Evolutionary conservation across 257 asterid genomes (phyloP), one percentile per base, ranked within the genome.

Genomic region (Phtheirospermum japonicum): DNA sequence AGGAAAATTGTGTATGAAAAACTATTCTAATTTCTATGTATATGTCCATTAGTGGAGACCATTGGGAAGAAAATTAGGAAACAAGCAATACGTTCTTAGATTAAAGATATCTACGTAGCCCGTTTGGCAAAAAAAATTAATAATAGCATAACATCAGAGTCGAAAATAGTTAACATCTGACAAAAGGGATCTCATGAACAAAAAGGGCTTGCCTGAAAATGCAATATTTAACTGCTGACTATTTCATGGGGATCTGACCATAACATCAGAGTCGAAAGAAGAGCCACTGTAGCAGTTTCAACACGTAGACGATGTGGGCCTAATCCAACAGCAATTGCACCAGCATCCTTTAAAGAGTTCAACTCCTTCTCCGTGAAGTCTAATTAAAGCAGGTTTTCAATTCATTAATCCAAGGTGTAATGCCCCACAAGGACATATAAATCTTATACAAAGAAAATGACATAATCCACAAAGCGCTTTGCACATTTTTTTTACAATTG

Each of bases 251-350:
- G 68, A 74, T 83, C 84, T 0, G 96, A 80, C 99, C 99, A 93
- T 71, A 93, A 55, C 96, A 80, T 82, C 57, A 89, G 69, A 61
- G 94, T 76, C 37, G 97, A 79, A 71, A 93, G 86, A 55, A 93
- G 80, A 68, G 96, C 77, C 40, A 93, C 31, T 12, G 99, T 79
- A 66, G 99, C 97, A 20, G 97, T 93, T 80, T 93, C 99, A 75
- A 89, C 99, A 31, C 95, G 94, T 32, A 93, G 78, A 48, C 95
- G 99, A 65, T 82, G 88, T 49, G 97, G 90, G 46, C 99, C 99
- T 33, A 93, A 88, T 61, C 96, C 94, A 66, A 82, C 86, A 42
- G 87, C 77, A 70, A 63, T 74, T 49, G 91, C 95, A 49, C 96
- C 97, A 13, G 90, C 94, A 75, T 85, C 91, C 60, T 36, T 74